These are phyloP conservation scores for Cardamine chenopodiifolia DNA, from an alignment of 345 rosid genomes.

Conservation along the genomic window DNA sequence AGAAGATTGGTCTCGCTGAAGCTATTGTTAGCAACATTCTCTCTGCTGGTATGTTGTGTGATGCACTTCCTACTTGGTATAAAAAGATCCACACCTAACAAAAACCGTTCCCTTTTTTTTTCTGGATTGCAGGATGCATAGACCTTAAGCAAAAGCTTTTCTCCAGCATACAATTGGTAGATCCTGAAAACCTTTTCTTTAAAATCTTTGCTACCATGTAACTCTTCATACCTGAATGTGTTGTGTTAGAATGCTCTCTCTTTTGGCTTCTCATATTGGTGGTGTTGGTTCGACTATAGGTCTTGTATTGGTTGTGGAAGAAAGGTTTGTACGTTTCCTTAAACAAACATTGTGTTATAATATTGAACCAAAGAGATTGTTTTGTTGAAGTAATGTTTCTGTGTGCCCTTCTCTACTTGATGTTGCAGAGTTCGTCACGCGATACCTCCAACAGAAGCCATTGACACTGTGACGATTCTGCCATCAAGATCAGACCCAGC, in stretches of 20 bases:
- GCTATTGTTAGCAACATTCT: conserved; percentile 87
- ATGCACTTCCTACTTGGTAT: neutral
- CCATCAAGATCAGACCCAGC: conserved; percentile 74
- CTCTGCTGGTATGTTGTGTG: conserved; percentile 65
- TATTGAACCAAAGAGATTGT: neutral
- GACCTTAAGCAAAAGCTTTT: conserved; percentile 90
- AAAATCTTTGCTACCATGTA: neutral
- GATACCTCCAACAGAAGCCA: conserved; percentile 87
- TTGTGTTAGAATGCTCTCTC: conserved; percentile 1
- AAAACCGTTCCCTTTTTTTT: conserved; percentile 17
- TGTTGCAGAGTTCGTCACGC: conserved; percentile 76
- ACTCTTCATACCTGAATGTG: neutral
- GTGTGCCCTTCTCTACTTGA: neutral
- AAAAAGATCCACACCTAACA: conserved; percentile 1
- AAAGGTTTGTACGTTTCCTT: conserved; percentile 58
- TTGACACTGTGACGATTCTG: conserved; percentile 60
- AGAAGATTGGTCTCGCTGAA: conserved; percentile 95
- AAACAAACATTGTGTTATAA: neutral
- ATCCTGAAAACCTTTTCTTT: conserved; percentile 20
- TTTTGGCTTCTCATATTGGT: conserved; percentile 59
- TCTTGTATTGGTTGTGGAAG: conserved; percentile 72
- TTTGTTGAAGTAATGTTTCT: conserved; percentile 15
- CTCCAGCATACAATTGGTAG: conserved; percentile 85
- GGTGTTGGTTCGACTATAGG: conserved; percentile 89
- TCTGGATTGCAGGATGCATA: conserved; percentile 62